Conservation (phyloP, 1,284 basidiomycete genomes). For the Boletellus dicymbophilus region DNA sequence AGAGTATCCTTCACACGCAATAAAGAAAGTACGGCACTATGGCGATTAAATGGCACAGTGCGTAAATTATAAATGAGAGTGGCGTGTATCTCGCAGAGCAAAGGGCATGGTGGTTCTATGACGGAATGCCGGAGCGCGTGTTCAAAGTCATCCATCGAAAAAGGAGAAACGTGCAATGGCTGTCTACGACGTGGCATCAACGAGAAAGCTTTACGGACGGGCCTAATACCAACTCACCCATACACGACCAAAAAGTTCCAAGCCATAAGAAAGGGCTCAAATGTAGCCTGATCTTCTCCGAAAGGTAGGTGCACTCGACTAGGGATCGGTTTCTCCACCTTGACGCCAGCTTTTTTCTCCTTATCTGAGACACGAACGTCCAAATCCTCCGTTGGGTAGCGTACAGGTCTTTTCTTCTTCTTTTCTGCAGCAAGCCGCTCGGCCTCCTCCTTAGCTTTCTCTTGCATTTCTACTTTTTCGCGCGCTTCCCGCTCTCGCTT, state of each 20-base stretch:
- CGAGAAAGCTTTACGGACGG: not conserved
- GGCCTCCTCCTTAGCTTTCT: conserved; percentile 68
- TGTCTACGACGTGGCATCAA: conserved; percentile 49
- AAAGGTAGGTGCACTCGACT: conserved; percentile 72
- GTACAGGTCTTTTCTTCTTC: conserved; percentile 88
- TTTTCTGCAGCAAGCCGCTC: conserved; percentile 72
- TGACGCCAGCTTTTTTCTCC: conserved; percentile 77
- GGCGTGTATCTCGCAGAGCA: conserved; percentile 90
- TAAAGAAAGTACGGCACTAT: conserved; percentile 70
- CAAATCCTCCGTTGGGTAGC: conserved; percentile 84
- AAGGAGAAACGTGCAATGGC: conserved; percentile 86
- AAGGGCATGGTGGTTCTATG: conserved; percentile 68
- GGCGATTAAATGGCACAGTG: conserved; percentile 71
- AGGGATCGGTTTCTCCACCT: conserved; percentile 69
- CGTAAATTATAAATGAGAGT: conserved; percentile 87
- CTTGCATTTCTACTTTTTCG: conserved; percentile 66
- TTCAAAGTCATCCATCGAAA: conserved; percentile 94
- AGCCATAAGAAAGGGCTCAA: conserved; percentile 84
- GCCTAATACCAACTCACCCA: conserved; percentile 57
- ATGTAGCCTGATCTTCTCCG: conserved; percentile 65
- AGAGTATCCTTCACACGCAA: conserved; percentile 45
- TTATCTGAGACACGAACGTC: conserved; percentile 76
- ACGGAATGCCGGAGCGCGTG: conserved; percentile 80
- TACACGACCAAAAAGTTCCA: conserved; percentile 95
- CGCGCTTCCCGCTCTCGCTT: conserved; percentile 68